Evolutionary conservation across 805 yeast genomes (phyloP).

Genomic region (Candida ficus): DNA sequence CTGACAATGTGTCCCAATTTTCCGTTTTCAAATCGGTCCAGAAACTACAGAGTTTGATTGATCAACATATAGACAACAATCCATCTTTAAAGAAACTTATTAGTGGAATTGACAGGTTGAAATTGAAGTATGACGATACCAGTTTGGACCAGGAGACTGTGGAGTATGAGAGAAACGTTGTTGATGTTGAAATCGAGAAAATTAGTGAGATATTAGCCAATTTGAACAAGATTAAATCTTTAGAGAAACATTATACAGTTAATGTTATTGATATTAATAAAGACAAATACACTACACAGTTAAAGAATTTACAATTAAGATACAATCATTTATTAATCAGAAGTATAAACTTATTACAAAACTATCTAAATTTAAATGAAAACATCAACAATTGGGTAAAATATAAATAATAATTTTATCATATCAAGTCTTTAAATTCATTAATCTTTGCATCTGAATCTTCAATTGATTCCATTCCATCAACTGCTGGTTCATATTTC

Average conservation of each 20-base stretch:
- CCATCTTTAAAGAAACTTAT: neutral
- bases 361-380: slow-evolving; percentile 18
- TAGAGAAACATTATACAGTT: slow-evolving; percentile 7
- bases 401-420: neutral
- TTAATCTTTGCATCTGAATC: slow-evolving; percentile 12
- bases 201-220: neutral
- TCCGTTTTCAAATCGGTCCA: neutral
- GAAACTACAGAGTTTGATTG: neutral
- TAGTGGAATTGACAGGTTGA: neutral
- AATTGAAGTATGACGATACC: neutral
- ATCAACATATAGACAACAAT: neutral
- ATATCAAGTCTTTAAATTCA: slow-evolving; percentile 9
- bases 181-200: neutral
- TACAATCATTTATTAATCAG: slow-evolving; percentile 21
- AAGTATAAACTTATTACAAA: slow-evolving; percentile 20
- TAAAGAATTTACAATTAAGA: slow-evolving; percentile 13
- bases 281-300: neutral
- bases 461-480: slow-evolving; percentile 4
- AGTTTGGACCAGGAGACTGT: neutral
- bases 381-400: slow-evolving; percentile 13
- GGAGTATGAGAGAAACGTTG: neutral
- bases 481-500: neutral
- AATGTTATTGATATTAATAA: slow-evolving; percentile 7
- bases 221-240: slow-evolving; percentile 2
- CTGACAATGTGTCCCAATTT: neutral